Evolutionary conservation across 495 filamentous ascomycete genomes (phyloP).

Genomic region (Choiromyces venosus): DNA sequence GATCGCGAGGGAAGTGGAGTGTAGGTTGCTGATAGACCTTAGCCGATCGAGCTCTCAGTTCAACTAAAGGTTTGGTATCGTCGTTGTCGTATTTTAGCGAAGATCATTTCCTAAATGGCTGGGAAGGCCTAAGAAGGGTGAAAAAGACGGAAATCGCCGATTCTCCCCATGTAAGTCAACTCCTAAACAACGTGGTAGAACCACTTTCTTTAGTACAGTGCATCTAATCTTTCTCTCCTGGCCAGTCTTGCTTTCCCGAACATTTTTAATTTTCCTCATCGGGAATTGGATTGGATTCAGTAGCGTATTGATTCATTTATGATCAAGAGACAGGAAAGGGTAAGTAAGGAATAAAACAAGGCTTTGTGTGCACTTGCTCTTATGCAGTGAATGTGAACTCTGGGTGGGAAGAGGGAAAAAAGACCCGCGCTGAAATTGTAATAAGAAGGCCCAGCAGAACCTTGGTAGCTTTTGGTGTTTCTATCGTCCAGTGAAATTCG

Average conservation of each 20-base stretch:
- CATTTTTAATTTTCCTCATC: slow-evolving; percentile 4
- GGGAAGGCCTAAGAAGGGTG: neutral
- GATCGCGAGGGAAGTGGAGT: neutral
- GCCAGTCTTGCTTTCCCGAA: neutral
- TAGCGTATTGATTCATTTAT: neutral
- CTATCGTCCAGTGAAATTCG: neutral
- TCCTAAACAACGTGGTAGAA: neutral
- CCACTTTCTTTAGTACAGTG: neutral
- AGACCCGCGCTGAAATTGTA: neutral
- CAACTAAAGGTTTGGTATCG: neutral
- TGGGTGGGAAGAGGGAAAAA: neutral
- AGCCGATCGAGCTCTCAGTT: neutral
- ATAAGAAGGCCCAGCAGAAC: neutral
- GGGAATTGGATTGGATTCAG: neutral
- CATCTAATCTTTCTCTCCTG: neutral
- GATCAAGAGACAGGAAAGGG: neutral
- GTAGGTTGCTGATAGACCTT: neutral
- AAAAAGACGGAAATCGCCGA: neutral
- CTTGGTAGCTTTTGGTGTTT: neutral
- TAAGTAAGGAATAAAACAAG: neutral
- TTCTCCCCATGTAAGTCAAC: neutral
- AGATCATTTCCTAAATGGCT: neutral
- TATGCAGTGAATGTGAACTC: neutral
- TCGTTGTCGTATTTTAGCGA: neutral
- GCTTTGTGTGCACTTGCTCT: neutral